These are phyloP conservation scores for Boletus sp. DNA, from an alignment of 768 basidiomycete species.

Conservation along the genomic window DNA sequence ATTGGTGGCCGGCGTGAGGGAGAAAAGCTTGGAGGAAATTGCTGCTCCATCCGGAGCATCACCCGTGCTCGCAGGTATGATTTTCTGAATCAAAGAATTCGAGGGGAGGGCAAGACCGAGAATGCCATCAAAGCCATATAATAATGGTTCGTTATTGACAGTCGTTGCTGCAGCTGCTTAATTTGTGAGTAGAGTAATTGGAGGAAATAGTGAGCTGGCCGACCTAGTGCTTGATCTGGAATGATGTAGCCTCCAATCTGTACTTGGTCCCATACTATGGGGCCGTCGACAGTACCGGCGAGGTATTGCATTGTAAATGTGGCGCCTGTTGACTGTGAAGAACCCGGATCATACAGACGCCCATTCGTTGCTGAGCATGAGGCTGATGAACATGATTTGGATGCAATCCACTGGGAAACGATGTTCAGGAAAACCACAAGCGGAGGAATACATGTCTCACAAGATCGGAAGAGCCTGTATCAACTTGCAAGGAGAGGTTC, in stretches of 20 bases:
- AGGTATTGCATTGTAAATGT: conserved; percentile 58
- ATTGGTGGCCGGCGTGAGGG: conserved; percentile 50
- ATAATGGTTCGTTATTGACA: conserved; percentile 58
- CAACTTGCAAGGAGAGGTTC: conserved; percentile 65
- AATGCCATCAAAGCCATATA: conserved; percentile 58
- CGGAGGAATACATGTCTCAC: conserved; percentile 39
- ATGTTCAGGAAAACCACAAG: background rate
- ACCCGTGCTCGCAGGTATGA: conserved; percentile 47
- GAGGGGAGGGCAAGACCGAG: conserved; percentile 74
- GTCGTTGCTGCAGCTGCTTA: conserved; percentile 54
- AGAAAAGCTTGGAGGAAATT: conserved; percentile 69
- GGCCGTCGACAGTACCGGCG: conserved; percentile 55
- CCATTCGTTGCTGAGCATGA: conserved; percentile 48
- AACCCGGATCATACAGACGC: conserved; percentile 55
- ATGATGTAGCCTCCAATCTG: conserved; percentile 63
- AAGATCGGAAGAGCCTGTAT: conserved; percentile 81
- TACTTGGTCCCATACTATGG: conserved; percentile 69
- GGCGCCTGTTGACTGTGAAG: conserved; percentile 41
- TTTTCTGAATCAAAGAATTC: conserved; percentile 62
- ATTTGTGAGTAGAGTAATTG: background rate
- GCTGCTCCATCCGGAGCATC: conserved; percentile 64
- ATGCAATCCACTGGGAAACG: conserved; percentile 65
- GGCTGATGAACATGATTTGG: conserved; percentile 57
- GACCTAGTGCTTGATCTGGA: conserved; percentile 68
- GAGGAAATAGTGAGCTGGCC: conserved; percentile 8